A percentile compares a stretch with the other conserved stretches of the same genome.
phyloP scores from a whole-genome alignment of 306 rosid genomes.

The Castanospermum australe region DNA sequence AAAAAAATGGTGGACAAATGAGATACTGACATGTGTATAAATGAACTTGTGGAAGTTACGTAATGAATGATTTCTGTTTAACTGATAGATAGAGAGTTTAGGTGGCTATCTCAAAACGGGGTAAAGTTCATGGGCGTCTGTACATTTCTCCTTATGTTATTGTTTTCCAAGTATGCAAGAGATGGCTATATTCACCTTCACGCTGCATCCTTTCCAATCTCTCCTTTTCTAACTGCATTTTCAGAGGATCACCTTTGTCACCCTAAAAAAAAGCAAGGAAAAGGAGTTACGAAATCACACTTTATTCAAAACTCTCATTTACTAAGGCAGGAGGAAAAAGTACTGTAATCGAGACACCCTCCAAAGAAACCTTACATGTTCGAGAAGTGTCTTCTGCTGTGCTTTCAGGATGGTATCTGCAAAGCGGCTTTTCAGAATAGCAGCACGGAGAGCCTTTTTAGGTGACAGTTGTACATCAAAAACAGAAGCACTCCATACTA shows the following conservation, averaged over 20 bases:
- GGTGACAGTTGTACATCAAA: conserved; percentile 60
- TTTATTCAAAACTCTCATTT: neutral
- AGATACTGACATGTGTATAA: no score
- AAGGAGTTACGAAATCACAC: neutral
- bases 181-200: conserved; percentile 48
- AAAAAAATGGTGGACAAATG: no score
- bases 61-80: no score
- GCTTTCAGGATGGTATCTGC: conserved; percentile 79
- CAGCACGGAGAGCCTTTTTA: conserved; percentile 75
- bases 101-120: no score
- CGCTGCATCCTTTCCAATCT: conserved; percentile 54
- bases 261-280: conserved; percentile 34
- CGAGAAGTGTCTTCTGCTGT: conserved; percentile 55
- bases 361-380: conserved; percentile 41
- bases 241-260: conserved; percentile 45
- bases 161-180: neutral
- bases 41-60: no score
- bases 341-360: neutral
- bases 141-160: no score
- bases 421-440: conserved; percentile 69
- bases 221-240: conserved; percentile 52
- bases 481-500: conserved; percentile 47
- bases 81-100: no score
- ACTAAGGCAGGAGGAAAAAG: neutral
- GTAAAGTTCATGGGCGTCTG: no score